Conservation (phyloP, 768 basidiomycete species). For the Amylocystis lapponica region DNA sequence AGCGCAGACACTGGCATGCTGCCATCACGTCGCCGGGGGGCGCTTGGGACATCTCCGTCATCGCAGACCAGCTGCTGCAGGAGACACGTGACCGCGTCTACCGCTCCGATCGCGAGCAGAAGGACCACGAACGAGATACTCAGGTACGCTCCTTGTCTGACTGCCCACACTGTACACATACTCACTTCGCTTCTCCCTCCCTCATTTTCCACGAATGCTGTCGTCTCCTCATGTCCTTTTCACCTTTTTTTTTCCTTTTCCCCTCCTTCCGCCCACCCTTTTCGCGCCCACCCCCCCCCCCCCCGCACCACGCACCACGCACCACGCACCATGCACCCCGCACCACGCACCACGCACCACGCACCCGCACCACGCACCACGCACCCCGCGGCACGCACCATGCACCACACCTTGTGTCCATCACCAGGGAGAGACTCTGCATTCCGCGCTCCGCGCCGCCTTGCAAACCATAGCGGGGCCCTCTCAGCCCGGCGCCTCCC, state of each 20-base stretch:
- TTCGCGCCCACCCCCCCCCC: background rate
- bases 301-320: background rate
- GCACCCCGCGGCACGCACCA: too few species aligned
- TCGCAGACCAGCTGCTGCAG: background rate
- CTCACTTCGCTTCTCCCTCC: too few species aligned
- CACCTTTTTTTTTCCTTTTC: background rate
- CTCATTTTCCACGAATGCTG: too few species aligned
- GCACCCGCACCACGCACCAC: too few species aligned
- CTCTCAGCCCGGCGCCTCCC: too few species aligned
- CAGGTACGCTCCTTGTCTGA: too few species aligned
- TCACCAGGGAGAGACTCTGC: background rate
- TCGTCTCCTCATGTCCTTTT: background rate
- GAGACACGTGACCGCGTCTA: background rate
- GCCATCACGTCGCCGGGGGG: background rate
- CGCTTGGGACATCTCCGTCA: background rate
- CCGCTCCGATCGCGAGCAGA: background rate
- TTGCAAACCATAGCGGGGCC: background rate
- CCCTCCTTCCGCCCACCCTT: background rate
- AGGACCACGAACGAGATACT: background rate
- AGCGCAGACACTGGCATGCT: background rate
- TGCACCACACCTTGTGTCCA: too few species aligned
- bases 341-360: too few species aligned
- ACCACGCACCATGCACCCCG: too few species aligned
- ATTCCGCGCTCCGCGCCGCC: background rate
- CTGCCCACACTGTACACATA: too few species aligned